Base-by-base conservation (phyloP, 768 basidiomycete genomes). In the Trametes elegans region DNA sequence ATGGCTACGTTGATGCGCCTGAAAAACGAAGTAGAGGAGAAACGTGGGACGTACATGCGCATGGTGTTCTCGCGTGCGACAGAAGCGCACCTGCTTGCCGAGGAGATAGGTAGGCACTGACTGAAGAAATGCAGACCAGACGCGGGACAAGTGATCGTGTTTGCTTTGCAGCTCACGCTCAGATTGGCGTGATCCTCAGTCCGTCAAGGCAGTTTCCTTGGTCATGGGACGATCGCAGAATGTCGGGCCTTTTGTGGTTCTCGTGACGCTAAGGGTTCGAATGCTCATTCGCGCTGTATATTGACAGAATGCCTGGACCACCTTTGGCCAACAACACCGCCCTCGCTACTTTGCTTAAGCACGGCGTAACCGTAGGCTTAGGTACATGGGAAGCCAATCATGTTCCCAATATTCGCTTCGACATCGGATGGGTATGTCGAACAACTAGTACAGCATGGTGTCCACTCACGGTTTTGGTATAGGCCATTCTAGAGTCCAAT, bases 1-100 rank as follows among this genome's bases (percentile, higher is more conserved):
- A 94, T 95, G 58, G 90, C 88, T 1, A 82, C 87, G 0, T 69
- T 95, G 29, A 74, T 95, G 39, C 67, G 77, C 23, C 74, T 96
- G 52, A 90, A 89, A 70, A 71, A 72, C 48, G 81, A 89, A 62
- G 72, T 86, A 1, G 84, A 88, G 62, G 55, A 66, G 10, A 69
- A 64, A 31, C 80, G 71, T 16, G 68, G 72, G n/a, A 67, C 61
- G 1, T 62, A 64, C 7, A 75, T 89, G 42, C 77, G 72, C 55
- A 60, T 88, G 66, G 84, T 85, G 3, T 80, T 92, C 58, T 74
- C 79, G 11, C 86, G 87, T 21, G 88, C 75, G 3, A 65, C 79
- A 0, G 87, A 91, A 67, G 85, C 84, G 3, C 81, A 85, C 67
- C 67, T 88, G 26, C 72, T 93, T 18, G 90, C 88, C 4, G 73